Base-by-base conservation (phyloP, 805 yeast genomes). In the Zygotorulaspora florentina region DNA sequence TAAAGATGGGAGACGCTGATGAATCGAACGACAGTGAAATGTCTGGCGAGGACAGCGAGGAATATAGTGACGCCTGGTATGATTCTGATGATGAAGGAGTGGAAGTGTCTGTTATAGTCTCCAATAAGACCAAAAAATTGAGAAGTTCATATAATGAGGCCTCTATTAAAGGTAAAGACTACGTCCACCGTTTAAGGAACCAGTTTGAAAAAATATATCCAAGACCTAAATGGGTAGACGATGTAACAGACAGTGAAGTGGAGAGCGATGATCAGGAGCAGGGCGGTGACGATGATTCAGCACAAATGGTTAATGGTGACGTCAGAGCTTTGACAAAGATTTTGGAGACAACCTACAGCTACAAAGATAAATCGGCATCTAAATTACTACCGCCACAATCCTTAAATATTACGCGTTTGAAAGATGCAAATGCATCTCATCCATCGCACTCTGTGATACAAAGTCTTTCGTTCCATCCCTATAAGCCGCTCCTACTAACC, bases 81-180 rank as follows among this genome's bases (percentile, higher is more conserved):
- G 99, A 93, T 67, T 83, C 95, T 47, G 98, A 90, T 58, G 99
- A 93, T 64, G 98, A 90, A 51, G 73, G 72, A 36, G 54, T 86
- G 20, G 68, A 70, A 16, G 73, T 91, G 6, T 78, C 93, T 1
- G 66, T 93, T 26, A 60, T 72, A 12, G 64, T 76, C 1, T 69
- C 82, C 1, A 83, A 83, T 52, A 79, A 77, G 54, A 65, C 83
- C 27, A 81, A 77, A 53, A 93, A 91, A 67, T 72, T 93, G 55
- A 79, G 96, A 58, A 72, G 74, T 39, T 63, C 77, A 0, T 82
- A 74, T 46, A 64, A 65, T 3, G 91, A 87, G 50, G 63, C 71
- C 10, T 48, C 55, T 1, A 68, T 87, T 11, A 67, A 68, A 38
- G 93, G 95, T 7, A 69, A 62, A 43, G 77, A 81, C 40, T 87